Base-by-base conservation (phyloP, 805 yeast species). In the Ogataea siamensis region DNA sequence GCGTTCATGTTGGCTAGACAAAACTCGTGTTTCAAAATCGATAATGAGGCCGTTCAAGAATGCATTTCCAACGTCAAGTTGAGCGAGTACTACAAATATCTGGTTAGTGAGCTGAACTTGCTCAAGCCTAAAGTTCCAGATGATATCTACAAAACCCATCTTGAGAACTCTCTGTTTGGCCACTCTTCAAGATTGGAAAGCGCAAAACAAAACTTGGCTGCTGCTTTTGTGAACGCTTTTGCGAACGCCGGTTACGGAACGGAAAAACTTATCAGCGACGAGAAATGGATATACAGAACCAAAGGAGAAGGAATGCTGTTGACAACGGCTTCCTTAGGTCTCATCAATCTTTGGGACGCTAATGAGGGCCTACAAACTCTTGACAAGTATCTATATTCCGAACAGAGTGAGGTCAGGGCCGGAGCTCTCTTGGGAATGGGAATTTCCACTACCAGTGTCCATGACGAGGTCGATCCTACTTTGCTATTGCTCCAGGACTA, bases 401-500 rank as follows among this genome's bases (percentile, higher is more conserved):
- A 80, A 12, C 95, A 88, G 53, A 82, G 79, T 42, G 91, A 87
- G 55, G 78, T 89, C 50, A 87, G 87, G 66, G 96, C 98, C 5
- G 99, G 99, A 64, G 96, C 99, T 5, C 71, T 93, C 42, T 73
- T 93, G 49, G 99, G 98, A 62, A 87, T 87, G 63, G 99, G 98
- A 62, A 74, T 93, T 32, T 81, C 87, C 5, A 86, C 95, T 19
- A 74, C 94, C 15, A 94, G 95, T 63, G 91, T 93, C 39, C 96
- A 87, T 63, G 96, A 91, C 58, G 99, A 91, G 46, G 87, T 89
- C 28, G 98, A 88, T 48, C 91, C 97, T 2, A 91, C 97, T 5
- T 71, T 87, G 45, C 80, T 95, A 19, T 67, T 93, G 49, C 73
- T 93, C 47, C 87, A 81, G 62, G 98, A 91, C 47, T 86, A 84